Percentiles rank a stretch among this genome's conserved stretches.
Evolutionary conservation across 2,329 filamentous ascomycete genomes (phyloP).

Genomic region (Gnomoniopsis smithogilvyi): DNA sequence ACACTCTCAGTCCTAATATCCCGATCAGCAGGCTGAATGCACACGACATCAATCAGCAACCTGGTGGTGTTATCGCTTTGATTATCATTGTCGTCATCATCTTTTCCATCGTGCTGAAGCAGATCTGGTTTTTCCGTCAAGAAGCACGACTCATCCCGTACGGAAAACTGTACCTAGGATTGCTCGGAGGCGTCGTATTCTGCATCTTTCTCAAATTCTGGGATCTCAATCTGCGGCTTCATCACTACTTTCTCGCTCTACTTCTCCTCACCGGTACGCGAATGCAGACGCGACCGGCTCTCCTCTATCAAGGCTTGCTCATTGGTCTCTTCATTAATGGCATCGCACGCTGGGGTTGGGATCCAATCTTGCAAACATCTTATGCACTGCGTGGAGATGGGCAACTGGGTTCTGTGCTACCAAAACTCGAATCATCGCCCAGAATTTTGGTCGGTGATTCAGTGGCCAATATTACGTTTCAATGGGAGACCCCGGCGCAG

Average conservation of each 20-base stretch:
- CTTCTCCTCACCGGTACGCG: slow-evolving; percentile 84
- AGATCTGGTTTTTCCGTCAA: slow-evolving; percentile 82
- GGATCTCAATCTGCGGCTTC: slow-evolving; percentile 78
- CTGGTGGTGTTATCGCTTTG: slow-evolving; percentile 81
- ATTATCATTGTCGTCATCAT: slow-evolving; percentile 73
- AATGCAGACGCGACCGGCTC: slow-evolving; percentile 78
- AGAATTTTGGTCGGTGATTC: slow-evolving; percentile 42
- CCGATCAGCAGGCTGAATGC: slow-evolving; percentile 89
- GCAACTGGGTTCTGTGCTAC: slow-evolving; percentile 61
- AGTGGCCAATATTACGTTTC: slow-evolving; percentile 64
- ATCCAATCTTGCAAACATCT: slow-evolving; percentile 80
- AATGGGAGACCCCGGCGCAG: slow-evolving; percentile 45
- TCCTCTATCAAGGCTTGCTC: slow-evolving; percentile 86
- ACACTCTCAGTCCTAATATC: slow-evolving; percentile 83
- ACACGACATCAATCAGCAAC: slow-evolving; percentile 84
- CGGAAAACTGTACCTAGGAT: slow-evolving; percentile 71
- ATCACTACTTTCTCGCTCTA: slow-evolving; percentile 90
- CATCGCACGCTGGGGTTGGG: slow-evolving; percentile 91
- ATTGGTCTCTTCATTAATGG: slow-evolving; percentile 93
- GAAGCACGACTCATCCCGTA: slow-evolving; percentile 79
- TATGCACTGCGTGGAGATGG: slow-evolving; percentile 67
- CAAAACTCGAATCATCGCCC: slow-evolving; percentile 41
- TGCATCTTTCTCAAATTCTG: slow-evolving; percentile 62
- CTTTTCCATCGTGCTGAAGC: slow-evolving; percentile 63
- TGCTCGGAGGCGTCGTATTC: slow-evolving; percentile 65